Percentiles rank a stretch among this genome's conserved stretches.
phyloP scores from a whole-genome alignment of 768 basidiomycete species.

The Trametes villosa region DNA sequence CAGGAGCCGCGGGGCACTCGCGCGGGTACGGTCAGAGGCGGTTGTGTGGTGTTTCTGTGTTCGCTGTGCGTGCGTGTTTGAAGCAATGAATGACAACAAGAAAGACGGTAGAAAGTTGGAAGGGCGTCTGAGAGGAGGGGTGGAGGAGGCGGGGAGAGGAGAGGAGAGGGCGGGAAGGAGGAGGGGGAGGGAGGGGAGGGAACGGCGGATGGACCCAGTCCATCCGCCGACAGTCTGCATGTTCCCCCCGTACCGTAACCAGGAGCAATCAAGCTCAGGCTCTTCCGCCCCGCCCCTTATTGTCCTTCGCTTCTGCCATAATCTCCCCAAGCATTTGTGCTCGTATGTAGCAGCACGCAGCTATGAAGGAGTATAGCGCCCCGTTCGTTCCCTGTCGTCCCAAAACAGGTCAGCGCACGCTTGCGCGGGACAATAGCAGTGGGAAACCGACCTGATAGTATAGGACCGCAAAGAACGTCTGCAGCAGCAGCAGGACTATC shows the following conservation, averaged over 20 bases:
- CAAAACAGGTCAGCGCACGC: background rate
- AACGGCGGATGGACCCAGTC: conserved; percentile 30
- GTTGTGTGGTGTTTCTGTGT: conserved; percentile 1
- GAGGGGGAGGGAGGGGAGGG: conserved; percentile 17
- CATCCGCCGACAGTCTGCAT: conserved; percentile 27
- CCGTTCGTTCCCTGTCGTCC: conserved; percentile 77
- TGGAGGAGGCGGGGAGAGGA: conserved; percentile 4
- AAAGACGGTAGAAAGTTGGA: conserved; percentile 13
- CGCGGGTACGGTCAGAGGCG: background rate
- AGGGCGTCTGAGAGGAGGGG: background rate
- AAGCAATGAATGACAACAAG: conserved; percentile 28
- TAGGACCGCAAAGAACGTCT: conserved; percentile 63
- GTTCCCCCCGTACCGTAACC: conserved; percentile 27
- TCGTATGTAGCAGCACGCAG: conserved; percentile 65
- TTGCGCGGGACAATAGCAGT: background rate
- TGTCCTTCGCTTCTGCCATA: conserved; percentile 66
- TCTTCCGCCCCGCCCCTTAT: conserved; percentile 59
- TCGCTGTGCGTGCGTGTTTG: conserved; percentile 26
- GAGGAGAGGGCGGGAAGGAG: conserved; percentile 20
- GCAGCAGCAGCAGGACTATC: conserved; percentile 65
- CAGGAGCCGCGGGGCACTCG: background rate
- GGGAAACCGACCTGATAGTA: conserved; percentile 72
- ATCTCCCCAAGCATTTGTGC: conserved; percentile 70
- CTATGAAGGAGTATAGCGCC: conserved; percentile 78
- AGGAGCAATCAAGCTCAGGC: conserved; percentile 48